Percentiles rank a stretch among this genome's conserved stretches.
Evolutionary conservation across 2,329 filamentous ascomycete species (phyloP).

Genomic region (Cordyceps javanica): DNA sequence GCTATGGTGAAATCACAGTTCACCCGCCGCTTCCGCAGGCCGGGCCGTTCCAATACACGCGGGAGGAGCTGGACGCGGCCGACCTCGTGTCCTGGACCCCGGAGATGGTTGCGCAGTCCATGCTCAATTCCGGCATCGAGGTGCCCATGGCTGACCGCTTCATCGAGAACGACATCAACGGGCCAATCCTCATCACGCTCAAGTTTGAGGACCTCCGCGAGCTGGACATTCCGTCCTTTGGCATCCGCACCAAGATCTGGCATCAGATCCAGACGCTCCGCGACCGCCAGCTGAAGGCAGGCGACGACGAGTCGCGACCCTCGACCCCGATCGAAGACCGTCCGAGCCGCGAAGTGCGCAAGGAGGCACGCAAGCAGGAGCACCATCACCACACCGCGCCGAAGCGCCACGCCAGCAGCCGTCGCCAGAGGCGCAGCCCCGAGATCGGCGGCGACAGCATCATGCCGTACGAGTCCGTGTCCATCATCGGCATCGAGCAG

Average conservation of each 20-base stretch:
- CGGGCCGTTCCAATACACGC: constrained; percentile 51
- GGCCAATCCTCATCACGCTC: constrained; percentile 78
- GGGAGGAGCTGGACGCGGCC: constrained; percentile 50
- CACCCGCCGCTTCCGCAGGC: constrained; percentile 26
- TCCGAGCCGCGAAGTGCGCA: constrained; percentile 44
- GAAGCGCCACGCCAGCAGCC: constrained; percentile 33
- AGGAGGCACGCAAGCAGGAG: constrained; percentile 37
- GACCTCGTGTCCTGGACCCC: constrained; percentile 64
- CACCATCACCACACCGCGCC: constrained; percentile 20
- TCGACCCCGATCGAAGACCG: constrained; percentile 57
- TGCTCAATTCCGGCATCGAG: constrained; percentile 79
- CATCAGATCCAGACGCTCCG: constrained; percentile 68
- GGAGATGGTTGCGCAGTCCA: constrained; percentile 76
- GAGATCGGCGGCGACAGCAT: constrained; percentile 55
- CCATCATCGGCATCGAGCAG: constrained; percentile 88
- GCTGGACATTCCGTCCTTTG: constrained; percentile 74
- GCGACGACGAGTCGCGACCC: constrained; percentile 43
- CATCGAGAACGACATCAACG: constrained; percentile 86
- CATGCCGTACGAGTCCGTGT: constrained; percentile 75
- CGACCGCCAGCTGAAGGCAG: constrained; percentile 40
- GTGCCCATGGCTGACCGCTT: constrained; percentile 74
- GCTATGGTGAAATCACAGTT: constrained; percentile 22
- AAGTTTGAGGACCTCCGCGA: constrained; percentile 85
- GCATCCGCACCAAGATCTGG: constrained; percentile 74
- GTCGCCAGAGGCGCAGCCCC: constrained; percentile 24